Base-by-base conservation (phyloP, 495 filamentous ascomycete genomes). In the Neurospora tetrasperma region DNA sequence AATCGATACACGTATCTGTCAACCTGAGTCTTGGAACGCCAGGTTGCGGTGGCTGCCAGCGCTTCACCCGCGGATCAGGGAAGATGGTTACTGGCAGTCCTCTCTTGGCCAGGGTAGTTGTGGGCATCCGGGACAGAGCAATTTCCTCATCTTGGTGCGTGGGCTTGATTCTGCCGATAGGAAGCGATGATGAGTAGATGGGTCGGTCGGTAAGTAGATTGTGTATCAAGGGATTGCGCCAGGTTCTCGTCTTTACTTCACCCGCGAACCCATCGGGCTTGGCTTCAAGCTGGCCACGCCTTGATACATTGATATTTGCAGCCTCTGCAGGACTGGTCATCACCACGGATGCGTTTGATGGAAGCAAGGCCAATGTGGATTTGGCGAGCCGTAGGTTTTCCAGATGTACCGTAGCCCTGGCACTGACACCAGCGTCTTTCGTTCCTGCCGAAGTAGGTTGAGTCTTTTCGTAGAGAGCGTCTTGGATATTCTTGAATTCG, bases 161-260 rank as follows among this genome's bases (percentile, higher is more conserved):
- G 42, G 81, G 81, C 23, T 84, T 84, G 40, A 85, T 80, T 27
- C 90, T 87, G 69, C 88, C 86, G 5, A 88, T 82, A 0, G 96
- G 96, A 1, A 99, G 85, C 0, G 96, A 99, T 2, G 96, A 94
- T 11, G 94, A 98, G 73, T 93, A 90, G 27, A 93, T 84, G 2
- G 96, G 96, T 78, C 97, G 95, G 81, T 99, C 94, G 18, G 96
- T 99, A 20, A 99, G 87, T 9, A 98, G 90, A 76, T 96, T 98
- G 81, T 98, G 96, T 71, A 99, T 98, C 12, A 99, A 86, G 1
- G 94, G 94, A 78, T 99, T 98, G 75, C 92, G 89, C 78, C 90
- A 90, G 70, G 88, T 86, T 73, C 93, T 87, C 0, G 93, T 94
- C 66, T 89, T 88, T 2, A 94, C 92, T 68, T 88, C 89, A 5